phyloP scores from a whole-genome alignment of 176 grass and related monocot genomes.

The Eleusine indica region DNA sequence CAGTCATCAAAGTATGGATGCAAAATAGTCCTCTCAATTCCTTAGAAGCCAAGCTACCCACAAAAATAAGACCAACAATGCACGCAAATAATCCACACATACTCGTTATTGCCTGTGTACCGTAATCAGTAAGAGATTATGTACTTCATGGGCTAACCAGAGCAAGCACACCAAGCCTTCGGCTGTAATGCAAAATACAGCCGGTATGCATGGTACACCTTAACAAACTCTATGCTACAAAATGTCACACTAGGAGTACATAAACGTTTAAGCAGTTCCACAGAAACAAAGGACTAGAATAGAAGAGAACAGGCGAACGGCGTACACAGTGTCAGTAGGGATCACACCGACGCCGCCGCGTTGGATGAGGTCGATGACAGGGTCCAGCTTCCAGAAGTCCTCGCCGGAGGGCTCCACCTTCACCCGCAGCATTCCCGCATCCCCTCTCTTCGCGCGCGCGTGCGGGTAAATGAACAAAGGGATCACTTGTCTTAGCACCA shows the following conservation, averaged over 20 bases:
- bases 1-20: neutral
- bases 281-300: neutral
- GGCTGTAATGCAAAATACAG: constrained; percentile 12
- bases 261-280: neutral
- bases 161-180: neutral
- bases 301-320: neutral
- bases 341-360: constrained; percentile 83
- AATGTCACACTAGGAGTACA: neutral
- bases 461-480: neutral
- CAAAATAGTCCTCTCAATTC: neutral
- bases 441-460: constrained; percentile 58
- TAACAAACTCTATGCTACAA: neutral
- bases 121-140: neutral
- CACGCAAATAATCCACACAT: neutral
- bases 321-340: constrained; percentile 91
- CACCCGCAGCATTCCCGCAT: constrained; percentile 62
- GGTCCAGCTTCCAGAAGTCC: constrained; percentile 84
- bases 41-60: neutral
- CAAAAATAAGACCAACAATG: constrained; percentile 10
- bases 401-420: constrained; percentile 71
- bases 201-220: neutral
- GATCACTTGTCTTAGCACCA: neutral
- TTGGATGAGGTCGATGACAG: constrained; percentile 71
- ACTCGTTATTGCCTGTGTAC: neutral
- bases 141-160: neutral